Base-by-base conservation (phyloP, 345 rosid genomes). In the Punica granatum region DNA sequence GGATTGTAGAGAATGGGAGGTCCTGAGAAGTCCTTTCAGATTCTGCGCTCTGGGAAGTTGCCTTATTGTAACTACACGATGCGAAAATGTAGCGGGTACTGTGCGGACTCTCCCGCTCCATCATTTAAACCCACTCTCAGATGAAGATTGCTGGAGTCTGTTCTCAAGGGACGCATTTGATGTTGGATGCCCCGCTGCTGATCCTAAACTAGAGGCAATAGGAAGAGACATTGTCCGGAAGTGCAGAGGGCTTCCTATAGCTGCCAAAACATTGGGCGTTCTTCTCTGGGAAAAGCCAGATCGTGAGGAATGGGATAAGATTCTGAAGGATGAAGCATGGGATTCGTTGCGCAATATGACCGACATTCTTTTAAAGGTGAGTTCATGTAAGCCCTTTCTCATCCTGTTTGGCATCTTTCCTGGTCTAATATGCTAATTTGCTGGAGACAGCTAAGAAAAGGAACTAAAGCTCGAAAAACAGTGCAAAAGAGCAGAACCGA, bases 191-290 rank as follows among this genome's bases (percentile, higher is more conserved):
- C 6, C 34, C 26, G 37, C 28, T 31, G 10, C 65, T 36, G 39
- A 18, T 61, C 75, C 75, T 0, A 21, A 32, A 35, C 37, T 80
- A 70, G 73, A 46, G 64, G 54, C 48, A 30, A 25, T 68, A 25
- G 87, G 82, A 6, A 75, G 76, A 67, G 69, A 70, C 64, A 68
- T 80, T 42, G 79, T 69, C 43, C 43, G 66, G 23, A 83, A 83
- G 69, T 83, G 87, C 61, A 36, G 41, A 14, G 84, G 84, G 32
- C 48, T 80, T 51, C 79, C 84, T 63, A 69, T 81, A 62, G 83
- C 82, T 21, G 73, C 76, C 51, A 83, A 78, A 53, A 69, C 77
- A 25, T 64, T 83, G 0, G 85, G 87, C 26, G 72, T 78, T 61
- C 72, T 78, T 12, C 65, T 83, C 68, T 67, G 68, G 56, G 68